Conservation (phyloP, 768 basidiomycete species). For the Lactarius evosmus region DNA sequence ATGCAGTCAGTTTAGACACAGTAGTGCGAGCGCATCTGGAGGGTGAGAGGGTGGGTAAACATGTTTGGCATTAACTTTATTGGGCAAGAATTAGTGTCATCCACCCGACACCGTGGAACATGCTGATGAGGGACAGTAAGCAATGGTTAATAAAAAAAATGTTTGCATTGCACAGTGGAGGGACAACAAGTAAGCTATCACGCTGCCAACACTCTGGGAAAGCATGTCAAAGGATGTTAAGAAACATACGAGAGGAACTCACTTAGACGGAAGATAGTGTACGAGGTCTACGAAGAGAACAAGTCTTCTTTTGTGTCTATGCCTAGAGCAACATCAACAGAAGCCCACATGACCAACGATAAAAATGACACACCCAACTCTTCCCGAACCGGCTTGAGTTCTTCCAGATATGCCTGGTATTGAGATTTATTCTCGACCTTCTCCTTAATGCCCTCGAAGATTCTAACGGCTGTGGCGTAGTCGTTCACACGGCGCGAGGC, state of each 20-base stretch:
- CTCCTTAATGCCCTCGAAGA: constrained; percentile 94
- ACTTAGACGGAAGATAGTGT: constrained; percentile 16
- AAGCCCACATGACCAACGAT: neutral
- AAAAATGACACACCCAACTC: constrained; percentile 70
- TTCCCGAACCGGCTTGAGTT: constrained; percentile 82
- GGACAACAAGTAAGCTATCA: constrained; percentile 21
- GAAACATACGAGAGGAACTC: neutral
- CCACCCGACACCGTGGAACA: neutral
- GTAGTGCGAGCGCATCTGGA: neutral
- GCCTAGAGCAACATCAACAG: constrained; percentile 38
- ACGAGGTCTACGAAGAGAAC: constrained; percentile 44
- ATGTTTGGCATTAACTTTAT: neutral
- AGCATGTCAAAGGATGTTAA: neutral
- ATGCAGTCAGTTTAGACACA: constrained; percentile 1
- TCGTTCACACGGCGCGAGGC: constrained; percentile 92
- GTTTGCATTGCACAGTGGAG: constrained; percentile 11
- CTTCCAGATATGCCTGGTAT: constrained; percentile 90
- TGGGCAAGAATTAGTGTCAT: neutral
- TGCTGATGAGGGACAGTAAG: neutral
- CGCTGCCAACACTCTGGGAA: constrained; percentile 16
- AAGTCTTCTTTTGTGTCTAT: constrained; percentile 63
- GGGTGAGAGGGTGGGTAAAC: no score
- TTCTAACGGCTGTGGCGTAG: constrained; percentile 93
- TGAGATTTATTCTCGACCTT: constrained; percentile 98
- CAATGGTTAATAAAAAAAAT: constrained; percentile 16